phyloP scores from a whole-genome alignment of 345 rosid genomes.

The Salix viminalis region DNA sequence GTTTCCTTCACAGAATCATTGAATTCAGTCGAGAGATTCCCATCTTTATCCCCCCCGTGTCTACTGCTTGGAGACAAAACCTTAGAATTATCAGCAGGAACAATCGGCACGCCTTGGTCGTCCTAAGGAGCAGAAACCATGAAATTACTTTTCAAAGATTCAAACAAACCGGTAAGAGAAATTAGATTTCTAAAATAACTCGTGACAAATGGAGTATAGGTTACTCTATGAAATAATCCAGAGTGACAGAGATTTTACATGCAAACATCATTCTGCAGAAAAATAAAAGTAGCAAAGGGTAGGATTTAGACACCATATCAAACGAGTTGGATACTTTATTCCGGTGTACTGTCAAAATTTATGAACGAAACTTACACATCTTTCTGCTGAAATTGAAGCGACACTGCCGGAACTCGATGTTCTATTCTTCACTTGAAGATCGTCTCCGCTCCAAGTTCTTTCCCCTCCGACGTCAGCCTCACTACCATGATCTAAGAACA shows the following conservation, averaged over 20 bases:
- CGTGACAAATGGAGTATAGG: neutral
- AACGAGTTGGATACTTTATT: neutral
- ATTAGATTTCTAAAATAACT: neutral
- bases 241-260: neutral
- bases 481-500: conserved; percentile 30
- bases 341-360: neutral
- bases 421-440: conserved; percentile 17
- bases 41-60: conserved; percentile 37
- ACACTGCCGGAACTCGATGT: conserved; percentile 14
- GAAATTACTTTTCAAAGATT: neutral
- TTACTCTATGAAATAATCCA: neutral
- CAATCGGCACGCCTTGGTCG: conserved; percentile 18
- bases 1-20: conserved; percentile 46
- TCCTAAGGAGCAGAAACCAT: conserved; percentile 24
- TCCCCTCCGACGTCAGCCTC: conserved; percentile 17
- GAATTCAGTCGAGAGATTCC: conserved; percentile 52
- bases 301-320: neutral
- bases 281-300: neutral
- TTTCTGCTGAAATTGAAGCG: conserved; percentile 18
- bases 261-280: neutral
- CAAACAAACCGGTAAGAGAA: neutral
- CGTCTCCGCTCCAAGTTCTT: conserved; percentile 12
- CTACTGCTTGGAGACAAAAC: conserved; percentile 37
- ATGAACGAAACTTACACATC: conserved; percentile 29
- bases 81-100: conserved; percentile 22